These are phyloP conservation scores for Somion occarium DNA, from an alignment of 1,284 basidiomycete species.

Conservation along the genomic window DNA sequence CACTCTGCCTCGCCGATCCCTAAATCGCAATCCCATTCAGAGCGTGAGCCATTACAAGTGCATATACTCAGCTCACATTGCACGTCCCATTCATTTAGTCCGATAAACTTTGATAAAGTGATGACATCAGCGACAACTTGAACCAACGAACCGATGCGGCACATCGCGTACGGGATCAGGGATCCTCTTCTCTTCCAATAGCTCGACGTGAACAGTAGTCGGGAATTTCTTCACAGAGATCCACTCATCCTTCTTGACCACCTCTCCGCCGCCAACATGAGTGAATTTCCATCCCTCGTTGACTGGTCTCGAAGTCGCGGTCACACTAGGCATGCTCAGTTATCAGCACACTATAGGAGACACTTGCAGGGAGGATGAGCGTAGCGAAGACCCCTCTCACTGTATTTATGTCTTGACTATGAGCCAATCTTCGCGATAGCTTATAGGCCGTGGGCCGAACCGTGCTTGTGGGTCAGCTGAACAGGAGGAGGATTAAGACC, in stretches of 20 bases:
- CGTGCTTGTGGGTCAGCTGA: not conserved
- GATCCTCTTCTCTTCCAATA: constrained; percentile 66
- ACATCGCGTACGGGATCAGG: constrained; percentile 67
- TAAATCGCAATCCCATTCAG: constrained; percentile 33
- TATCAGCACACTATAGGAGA: not conserved
- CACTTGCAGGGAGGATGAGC: not conserved
- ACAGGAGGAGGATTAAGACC: not conserved
- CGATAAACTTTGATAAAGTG: constrained; percentile 62
- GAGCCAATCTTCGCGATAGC: not conserved
- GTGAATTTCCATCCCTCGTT: constrained; percentile 60
- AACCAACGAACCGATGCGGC: not conserved
- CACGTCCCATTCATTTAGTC: constrained; percentile 81
- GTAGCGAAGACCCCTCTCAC: too few relatives aligned
- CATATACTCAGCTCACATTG: constrained; percentile 53
- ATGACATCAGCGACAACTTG: constrained; percentile 1
- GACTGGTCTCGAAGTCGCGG: constrained; percentile 17
- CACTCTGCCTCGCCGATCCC: constrained; percentile 87
- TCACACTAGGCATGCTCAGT: constrained; percentile 6
- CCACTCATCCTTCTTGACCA: constrained; percentile 65
- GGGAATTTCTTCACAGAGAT: constrained; percentile 59
- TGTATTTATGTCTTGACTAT: not conserved
- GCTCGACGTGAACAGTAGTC: constrained; percentile 82
- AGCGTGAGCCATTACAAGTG: not conserved
- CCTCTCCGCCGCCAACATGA: constrained; percentile 57
- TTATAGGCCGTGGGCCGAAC: not conserved